Evolutionary conservation across 2,329 filamentous ascomycete species (phyloP).

Genomic region (Sphaerulina musiva): DNA sequence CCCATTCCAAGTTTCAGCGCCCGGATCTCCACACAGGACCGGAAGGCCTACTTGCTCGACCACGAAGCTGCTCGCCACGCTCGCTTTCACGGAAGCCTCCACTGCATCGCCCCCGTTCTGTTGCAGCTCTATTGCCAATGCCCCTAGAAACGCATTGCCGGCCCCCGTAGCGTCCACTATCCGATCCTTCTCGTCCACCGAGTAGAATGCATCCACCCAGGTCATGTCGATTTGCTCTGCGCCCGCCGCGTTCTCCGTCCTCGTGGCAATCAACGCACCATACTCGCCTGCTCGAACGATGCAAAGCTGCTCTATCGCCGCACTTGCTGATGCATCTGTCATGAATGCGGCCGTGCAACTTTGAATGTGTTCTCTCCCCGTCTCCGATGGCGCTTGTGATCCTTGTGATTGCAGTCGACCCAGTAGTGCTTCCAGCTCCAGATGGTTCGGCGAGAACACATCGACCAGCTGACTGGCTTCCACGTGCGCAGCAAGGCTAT

Average conservation of each 20-base stretch:
- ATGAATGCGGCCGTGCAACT: conserved; percentile 21
- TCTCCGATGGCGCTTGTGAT: neutral
- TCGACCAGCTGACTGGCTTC: conserved; percentile 19
- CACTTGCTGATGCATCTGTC: conserved; percentile 5
- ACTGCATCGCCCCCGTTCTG: conserved; percentile 18
- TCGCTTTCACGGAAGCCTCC: conserved; percentile 24
- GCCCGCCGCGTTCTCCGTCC: neutral
- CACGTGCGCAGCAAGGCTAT: conserved; percentile 20
- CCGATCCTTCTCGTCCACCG: conserved; percentile 11
- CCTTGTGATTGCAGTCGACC: conserved; percentile 8
- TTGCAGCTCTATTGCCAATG: conserved; percentile 24
- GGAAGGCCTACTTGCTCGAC: conserved; percentile 27
- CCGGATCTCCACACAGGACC: conserved; percentile 20
- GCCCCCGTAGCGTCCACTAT: conserved; percentile 29
- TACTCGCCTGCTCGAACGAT: conserved; percentile 25
- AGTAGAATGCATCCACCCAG: conserved; percentile 25
- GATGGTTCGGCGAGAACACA: conserved; percentile 31
- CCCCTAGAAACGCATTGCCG: conserved; percentile 30
- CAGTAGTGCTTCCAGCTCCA: conserved; percentile 26
- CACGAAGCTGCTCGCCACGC: conserved; percentile 28
- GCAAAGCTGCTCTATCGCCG: conserved; percentile 12
- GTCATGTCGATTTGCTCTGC: conserved; percentile 5
- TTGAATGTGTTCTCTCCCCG: conserved; percentile 21
- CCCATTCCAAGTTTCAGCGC: conserved; percentile 42
- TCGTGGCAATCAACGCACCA: conserved; percentile 23